These are phyloP conservation scores for Rhynchospora breviuscula DNA, from an alignment of 176 grass and related monocot species.

Conservation along the genomic window DNA sequence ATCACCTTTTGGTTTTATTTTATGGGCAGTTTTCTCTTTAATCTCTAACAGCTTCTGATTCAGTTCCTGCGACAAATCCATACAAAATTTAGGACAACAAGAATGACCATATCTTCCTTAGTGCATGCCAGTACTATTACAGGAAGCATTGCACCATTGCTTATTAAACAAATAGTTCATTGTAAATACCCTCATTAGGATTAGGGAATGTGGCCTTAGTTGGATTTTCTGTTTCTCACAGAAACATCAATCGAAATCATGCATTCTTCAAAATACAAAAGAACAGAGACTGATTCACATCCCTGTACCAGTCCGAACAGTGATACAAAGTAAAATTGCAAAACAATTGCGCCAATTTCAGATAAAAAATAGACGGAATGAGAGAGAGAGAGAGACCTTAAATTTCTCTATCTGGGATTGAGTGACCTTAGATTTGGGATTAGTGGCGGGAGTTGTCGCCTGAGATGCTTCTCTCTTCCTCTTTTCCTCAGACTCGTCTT, in stretches of 20 bases:
- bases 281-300: background rate
- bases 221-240: background rate
- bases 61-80: constrained; percentile 14
- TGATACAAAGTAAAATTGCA: background rate
- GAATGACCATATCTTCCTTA: background rate
- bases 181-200: background rate
- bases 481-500: background rate
- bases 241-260: background rate
- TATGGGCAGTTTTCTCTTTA: background rate
- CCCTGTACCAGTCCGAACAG: background rate
- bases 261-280: background rate
- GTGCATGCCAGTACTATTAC: background rate
- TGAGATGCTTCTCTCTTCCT: background rate
- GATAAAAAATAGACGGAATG: background rate
- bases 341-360: background rate
- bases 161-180: background rate
- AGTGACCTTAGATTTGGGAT: constrained; percentile 6
- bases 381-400: background rate
- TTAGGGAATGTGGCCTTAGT: background rate
- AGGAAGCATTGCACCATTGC: background rate
- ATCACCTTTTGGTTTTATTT: constrained; percentile 16
- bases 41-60: constrained; percentile 17
- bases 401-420: constrained; percentile 5
- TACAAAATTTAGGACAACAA: background rate
- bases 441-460: background rate